Evolutionary conservation across 192 early-diverging fungal species (phyloP).

Genomic region (Thamnidium elegans): DNA sequence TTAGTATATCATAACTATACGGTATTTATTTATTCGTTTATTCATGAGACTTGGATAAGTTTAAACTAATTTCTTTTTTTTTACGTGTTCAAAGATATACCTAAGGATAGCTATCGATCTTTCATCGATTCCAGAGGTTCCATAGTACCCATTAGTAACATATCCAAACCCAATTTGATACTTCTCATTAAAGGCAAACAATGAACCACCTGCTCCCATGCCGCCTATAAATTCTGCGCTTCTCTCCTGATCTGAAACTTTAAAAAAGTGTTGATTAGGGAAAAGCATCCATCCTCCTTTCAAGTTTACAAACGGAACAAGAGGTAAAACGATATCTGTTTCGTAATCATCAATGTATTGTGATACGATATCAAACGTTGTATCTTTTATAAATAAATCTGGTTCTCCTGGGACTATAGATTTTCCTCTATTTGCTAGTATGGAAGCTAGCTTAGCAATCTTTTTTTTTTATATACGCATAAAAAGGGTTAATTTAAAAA

Average conservation of each 20-base stretch:
- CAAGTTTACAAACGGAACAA: conserved; percentile 22
- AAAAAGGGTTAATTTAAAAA: no score
- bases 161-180: conserved; percentile 57
- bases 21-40: no score
- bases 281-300: conserved; percentile 43
- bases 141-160: conserved; percentile 48
- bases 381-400: conserved; percentile 22
- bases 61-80: no score
- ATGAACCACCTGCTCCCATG: conserved; percentile 58
- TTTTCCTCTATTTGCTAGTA: conserved; percentile 58
- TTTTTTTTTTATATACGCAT: conserved; percentile 10
- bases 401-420: conserved; percentile 33
- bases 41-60: no score
- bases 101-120: neutral
- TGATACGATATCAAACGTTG: conserved; percentile 23
- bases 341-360: conserved; percentile 12
- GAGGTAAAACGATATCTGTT: conserved; percentile 26
- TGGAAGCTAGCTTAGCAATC: conserved; percentile 57
- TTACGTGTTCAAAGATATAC: no score
- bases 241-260: conserved; percentile 2
- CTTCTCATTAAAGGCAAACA: conserved; percentile 56
- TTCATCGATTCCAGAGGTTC: neutral
- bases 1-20: no score
- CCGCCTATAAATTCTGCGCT: conserved; percentile 37
- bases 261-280: neutral